Conservation (phyloP, 2,329 filamentous ascomycete species). For the Akanthomyces muscarius region DNA sequence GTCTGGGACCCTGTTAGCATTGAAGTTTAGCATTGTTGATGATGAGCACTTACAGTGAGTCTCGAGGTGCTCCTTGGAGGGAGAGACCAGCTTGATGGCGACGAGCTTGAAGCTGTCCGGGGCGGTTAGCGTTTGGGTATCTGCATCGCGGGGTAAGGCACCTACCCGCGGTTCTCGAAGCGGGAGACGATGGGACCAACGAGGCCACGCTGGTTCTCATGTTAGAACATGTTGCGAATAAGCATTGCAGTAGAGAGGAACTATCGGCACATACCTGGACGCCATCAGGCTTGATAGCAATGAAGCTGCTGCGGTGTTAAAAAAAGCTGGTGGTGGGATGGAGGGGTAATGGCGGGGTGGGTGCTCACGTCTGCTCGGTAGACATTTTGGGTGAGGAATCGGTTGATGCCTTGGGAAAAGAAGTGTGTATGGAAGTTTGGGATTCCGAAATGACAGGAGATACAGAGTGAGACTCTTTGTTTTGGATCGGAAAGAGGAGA, state of each 20-base stretch:
- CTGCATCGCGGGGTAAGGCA: conserved; percentile 21
- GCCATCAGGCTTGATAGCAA: conserved; percentile 99
- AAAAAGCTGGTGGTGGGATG: conserved; percentile 13
- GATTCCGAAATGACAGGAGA: conserved; percentile 29
- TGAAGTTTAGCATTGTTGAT: not conserved
- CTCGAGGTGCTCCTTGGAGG: conserved; percentile 94
- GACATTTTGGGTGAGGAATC: conserved; percentile 52
- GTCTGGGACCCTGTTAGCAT: conserved; percentile 47
- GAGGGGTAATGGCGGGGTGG: conserved; percentile 32
- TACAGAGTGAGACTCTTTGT: conserved; percentile 24
- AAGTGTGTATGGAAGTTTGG: conserved; percentile 26
- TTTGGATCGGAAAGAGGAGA: conserved; percentile 30
- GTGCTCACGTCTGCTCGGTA: conserved; percentile 81
- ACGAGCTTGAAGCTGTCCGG: conserved; percentile 84
- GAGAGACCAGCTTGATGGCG: conserved; percentile 91
- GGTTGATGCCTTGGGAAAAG: conserved; percentile 28
- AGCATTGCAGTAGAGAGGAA: not conserved
- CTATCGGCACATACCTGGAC: conserved; percentile 70
- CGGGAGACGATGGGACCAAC: conserved; percentile 95
- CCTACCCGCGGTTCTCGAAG: conserved; percentile 93
- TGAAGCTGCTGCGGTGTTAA: conserved; percentile 67
- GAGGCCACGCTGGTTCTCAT: conserved; percentile 73
- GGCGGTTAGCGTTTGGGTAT: conserved; percentile 8
- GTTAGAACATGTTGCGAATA: conserved; percentile 22
- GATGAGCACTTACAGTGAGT: conserved; percentile 68